Evolutionary conservation across 2,329 filamentous ascomycete species (phyloP).

Genomic region (Ceratocystis alfenasii): DNA sequence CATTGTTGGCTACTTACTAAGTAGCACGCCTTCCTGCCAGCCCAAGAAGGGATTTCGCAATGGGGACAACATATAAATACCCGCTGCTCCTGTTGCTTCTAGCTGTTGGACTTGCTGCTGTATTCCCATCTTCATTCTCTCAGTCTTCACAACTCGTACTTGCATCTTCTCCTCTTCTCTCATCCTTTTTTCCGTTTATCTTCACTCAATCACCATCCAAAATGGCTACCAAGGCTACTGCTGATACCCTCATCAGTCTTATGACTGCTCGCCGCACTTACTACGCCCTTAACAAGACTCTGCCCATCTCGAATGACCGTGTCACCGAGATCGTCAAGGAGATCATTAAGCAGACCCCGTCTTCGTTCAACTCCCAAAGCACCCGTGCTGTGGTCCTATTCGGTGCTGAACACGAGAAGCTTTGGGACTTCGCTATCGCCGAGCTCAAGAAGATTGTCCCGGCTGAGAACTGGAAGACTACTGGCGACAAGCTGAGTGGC

Average conservation of each 20-base stretch:
- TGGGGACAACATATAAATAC: constrained; percentile 20
- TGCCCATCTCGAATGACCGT: constrained; percentile 43
- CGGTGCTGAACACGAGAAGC: constrained; percentile 70
- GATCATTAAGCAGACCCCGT: constrained; percentile 58
- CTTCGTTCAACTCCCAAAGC: constrained; percentile 80
- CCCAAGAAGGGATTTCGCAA: not conserved
- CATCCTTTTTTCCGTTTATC: constrained; percentile 8
- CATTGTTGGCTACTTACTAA: not conserved
- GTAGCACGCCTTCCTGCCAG: constrained; percentile 3
- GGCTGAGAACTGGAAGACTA: constrained; percentile 47
- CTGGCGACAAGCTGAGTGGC: constrained; percentile 33
- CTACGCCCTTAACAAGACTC: constrained; percentile 56
- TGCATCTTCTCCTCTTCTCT: constrained; percentile 9
- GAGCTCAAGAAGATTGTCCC: constrained; percentile 58
- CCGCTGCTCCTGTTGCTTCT: constrained; percentile 17
- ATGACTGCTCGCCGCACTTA: constrained; percentile 55
- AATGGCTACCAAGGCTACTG: constrained; percentile 34
- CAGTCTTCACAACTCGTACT: constrained; percentile 9
- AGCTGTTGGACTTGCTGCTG: constrained; percentile 7
- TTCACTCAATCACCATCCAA: constrained; percentile 24
- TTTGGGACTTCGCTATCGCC: constrained; percentile 65
- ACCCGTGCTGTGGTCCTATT: constrained; percentile 68
- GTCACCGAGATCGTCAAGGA: constrained; percentile 54
- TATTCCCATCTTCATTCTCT: constrained; percentile 12
- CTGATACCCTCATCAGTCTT: constrained; percentile 45